phyloP scores from a whole-genome alignment of 805 yeast genomes.

The Candida quercuum region DNA sequence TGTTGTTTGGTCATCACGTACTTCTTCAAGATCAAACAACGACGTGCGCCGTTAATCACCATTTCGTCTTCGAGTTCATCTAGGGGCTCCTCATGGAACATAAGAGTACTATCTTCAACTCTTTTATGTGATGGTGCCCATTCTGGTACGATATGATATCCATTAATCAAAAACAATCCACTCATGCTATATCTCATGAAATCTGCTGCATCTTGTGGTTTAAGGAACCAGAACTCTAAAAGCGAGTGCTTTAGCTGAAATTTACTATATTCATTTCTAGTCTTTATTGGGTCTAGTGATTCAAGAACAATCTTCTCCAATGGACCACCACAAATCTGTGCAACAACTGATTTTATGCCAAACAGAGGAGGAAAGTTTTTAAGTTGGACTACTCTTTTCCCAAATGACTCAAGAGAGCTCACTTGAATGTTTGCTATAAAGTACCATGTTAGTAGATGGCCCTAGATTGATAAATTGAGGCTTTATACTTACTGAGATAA shows the following conservation, averaged over 20 bases:
- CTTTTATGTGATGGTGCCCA: slow-evolving; percentile 33
- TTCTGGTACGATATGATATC: slow-evolving; percentile 38
- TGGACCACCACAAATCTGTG: slow-evolving; percentile 66
- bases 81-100: slow-evolving; percentile 15
- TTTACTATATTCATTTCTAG: slow-evolving; percentile 5
- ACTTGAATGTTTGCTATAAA: background rate
- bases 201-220: slow-evolving; percentile 44
- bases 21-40: slow-evolving; percentile 48
- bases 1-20: slow-evolving; percentile 21
- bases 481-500: background rate
- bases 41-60: slow-evolving; percentile 41
- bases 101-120: background rate
- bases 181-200: slow-evolving; percentile 49
- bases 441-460: background rate
- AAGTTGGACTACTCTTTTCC: slow-evolving; percentile 30
- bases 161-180: slow-evolving; percentile 56
- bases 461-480: no score
- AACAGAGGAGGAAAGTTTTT: slow-evolving; percentile 35
- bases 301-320: slow-evolving; percentile 43
- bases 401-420: slow-evolving; percentile 2
- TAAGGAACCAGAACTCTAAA: slow-evolving; percentile 47
- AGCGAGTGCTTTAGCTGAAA: slow-evolving; percentile 21
- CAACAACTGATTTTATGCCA: slow-evolving; percentile 44
- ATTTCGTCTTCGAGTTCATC: slow-evolving; percentile 25
- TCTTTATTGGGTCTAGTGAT: background rate